Percentiles rank a stretch among this genome's conserved stretches.
Evolutionary conservation across 148 eudicot species (phyloP).

Genomic region (Fagopyrum esculentum): DNA sequence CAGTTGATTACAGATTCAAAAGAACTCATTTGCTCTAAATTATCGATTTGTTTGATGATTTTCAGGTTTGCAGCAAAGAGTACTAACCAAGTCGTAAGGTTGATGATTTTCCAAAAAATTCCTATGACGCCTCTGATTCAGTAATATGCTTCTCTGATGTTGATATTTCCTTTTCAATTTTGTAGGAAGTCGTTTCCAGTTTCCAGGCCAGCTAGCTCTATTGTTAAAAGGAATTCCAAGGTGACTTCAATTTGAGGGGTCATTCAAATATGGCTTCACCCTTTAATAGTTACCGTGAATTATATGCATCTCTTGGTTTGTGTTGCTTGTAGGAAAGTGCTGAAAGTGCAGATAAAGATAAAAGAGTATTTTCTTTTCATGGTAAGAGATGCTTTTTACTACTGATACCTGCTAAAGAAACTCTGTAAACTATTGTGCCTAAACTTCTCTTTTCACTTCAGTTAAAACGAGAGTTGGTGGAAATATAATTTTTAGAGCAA

Average conservation of each 20-base stretch:
- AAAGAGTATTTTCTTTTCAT: conserved; percentile 39
- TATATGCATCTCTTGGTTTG: conserved; percentile 2
- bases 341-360: conserved; percentile 26
- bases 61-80: conserved; percentile 5
- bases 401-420: neutral
- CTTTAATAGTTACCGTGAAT: neutral
- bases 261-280: conserved; percentile 4
- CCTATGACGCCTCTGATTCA: neutral
- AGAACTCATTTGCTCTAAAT: neutral
- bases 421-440: neutral
- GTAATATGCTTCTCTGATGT: neutral
- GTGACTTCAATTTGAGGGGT: neutral
- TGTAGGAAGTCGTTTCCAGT: conserved; percentile 7
- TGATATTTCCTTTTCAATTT: neutral
- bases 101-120: neutral
- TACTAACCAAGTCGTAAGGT: neutral
- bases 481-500: conserved; percentile 33
- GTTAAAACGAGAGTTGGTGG: conserved; percentile 49
- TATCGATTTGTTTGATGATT: neutral
- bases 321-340: conserved; percentile 37
- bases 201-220: conserved; percentile 1
- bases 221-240: neutral
- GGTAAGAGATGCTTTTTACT: conserved; percentile 34
- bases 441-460: conserved; percentile 21
- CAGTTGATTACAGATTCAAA: neutral